Evolutionary conservation across 345 rosid species (phyloP), one percentile per base, ranked within the genome.

Genomic region (Atalantia buxifolia): DNA sequence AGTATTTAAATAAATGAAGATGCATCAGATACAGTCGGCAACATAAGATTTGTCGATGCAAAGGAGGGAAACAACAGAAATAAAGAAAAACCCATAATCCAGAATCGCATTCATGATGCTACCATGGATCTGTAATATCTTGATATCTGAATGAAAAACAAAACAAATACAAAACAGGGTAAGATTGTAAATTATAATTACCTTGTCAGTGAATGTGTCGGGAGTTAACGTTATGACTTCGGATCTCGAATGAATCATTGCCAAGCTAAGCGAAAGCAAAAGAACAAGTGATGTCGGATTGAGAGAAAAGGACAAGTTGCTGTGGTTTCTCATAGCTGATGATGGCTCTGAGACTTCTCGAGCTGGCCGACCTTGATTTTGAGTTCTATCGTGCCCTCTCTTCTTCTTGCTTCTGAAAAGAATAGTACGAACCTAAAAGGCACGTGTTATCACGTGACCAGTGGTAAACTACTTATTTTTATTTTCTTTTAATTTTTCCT

Each of bases 121-220:
- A 24, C 5, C 21, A 30, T 22, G 61, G 76, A 61, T 74, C 66
- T 42, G 65, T 24, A 38, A 53, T 38, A 38, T 12, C 1, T 69
- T 50, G 65, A 2, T 36, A 40, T n/a, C 36, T 53, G 40, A 65
- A 65, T 2, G 65, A 80, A 68, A 9, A 75, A 13, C 16, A 67
- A 71, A 65, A 33, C 12, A n/a, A 79, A 21, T 75, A 63, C 50
- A 45, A 13, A 67, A 67, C 66, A 48, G 74, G 27, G 42, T n/a
- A 62, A 50, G 55, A 53, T 31, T 31, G 68, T 16, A 65, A 19
- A 30, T 81, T 33, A 5, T 33, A 33, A 33, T 33, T 79, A 96
- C 99, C 97, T 96, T 96, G 86, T 92, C 99, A 50, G 94, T 88
- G 89, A 94, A 96, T 62, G 98, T 96, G 72, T 94, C 97, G 4